Evolutionary conservation across 148 eudicot species (phyloP), one percentile per base, ranked within the genome.

Genomic region (Spergularia marina): DNA sequence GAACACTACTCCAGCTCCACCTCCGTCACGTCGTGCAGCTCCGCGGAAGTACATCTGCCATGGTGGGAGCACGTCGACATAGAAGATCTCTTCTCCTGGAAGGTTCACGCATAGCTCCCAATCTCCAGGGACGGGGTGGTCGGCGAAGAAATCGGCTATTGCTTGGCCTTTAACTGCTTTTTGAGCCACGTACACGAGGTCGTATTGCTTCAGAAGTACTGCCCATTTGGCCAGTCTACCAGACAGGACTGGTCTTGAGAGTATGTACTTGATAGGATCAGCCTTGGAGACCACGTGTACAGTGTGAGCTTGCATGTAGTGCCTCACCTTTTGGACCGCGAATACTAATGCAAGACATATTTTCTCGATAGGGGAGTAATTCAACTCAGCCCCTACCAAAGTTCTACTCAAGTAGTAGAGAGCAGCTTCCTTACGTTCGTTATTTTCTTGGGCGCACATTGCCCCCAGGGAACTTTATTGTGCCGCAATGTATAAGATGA

Each of bases 331-430:
- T n/a, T 68, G 34, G 13, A 47, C 36, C 4, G 36, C 36, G 36
- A 30, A 30, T 3, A 30, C 36, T 30, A 30, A 30, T 30, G 36
- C 36, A 8, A 58, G 6, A 18, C 65, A 61, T n/a, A 18, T 61
- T 18, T 61, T 61, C 36, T 61, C 65, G 12, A 61, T 20, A 11
- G 65, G 36, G 30, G 36, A 61, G 67, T 63, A 63, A 63, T 63
- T 63, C n/a, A 63, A 14, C n/a, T 63, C 67, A 12, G 67, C 67
- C 12, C 44, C 44, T 4, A 63, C 67, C 23, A 63, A 20, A 0
- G 44, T 63, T 30, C 67, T 12, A 63, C 67, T 66, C 7, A 66
- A 12, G 70, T 66, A 66, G 36, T 66, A 66, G 6, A 66, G 52
- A 36, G 34, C 16, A 2, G 1, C 12, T 12, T 61, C 65, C 10